Evolutionary conservation across 306 rosid species (phyloP), one percentile per base, ranked within the genome.

Genomic region (Vachellia collinsii): DNA sequence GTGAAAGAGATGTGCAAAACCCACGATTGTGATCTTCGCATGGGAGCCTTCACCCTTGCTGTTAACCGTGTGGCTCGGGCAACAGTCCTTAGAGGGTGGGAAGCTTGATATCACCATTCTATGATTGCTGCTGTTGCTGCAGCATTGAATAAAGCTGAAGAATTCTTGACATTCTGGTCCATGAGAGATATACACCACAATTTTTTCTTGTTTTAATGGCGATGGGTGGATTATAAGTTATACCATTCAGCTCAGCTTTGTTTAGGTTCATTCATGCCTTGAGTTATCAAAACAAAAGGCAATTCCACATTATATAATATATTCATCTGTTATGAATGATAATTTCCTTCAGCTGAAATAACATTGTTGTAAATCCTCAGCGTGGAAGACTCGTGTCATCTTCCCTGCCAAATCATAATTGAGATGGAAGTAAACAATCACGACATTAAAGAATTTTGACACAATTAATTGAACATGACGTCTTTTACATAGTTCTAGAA

Each of bases 11-110:
- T 90, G 97, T 92, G 97, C 84, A 82, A 80, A 84, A 87, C 90
- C 25, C 91, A 92, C 71, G 76, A 83, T 7, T 92, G 97, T 59
- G 94, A 92, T 58, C 94, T 90, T 54, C 89, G 94, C 14, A 92
- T 92, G 97, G 97, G 97, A 75, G 97, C 94, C 63, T 92, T 92
- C 80, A 90, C 91, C 66, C 94, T 90, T 4, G 97, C 89, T 8
- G 94, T 90, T 54, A 90, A 90, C 77, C 92, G 97, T 9, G 97
- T 92, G 5, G 97, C 94, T 3, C 70, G 97, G 70, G 92, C 97
- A 2, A 92, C 97, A 11, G 85, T 88, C 37, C 94, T 92, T 22
- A 86, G 97, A 75, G 97, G 97, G 3, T 92, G 97, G 97, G 94
- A 64, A 81, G 97, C 94, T 84, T 95, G 83, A 93, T 43, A 50